These are phyloP conservation scores for Hypoxylon sp. DNA, from an alignment of 2,329 filamentous ascomycete species.

Conservation along the genomic window DNA sequence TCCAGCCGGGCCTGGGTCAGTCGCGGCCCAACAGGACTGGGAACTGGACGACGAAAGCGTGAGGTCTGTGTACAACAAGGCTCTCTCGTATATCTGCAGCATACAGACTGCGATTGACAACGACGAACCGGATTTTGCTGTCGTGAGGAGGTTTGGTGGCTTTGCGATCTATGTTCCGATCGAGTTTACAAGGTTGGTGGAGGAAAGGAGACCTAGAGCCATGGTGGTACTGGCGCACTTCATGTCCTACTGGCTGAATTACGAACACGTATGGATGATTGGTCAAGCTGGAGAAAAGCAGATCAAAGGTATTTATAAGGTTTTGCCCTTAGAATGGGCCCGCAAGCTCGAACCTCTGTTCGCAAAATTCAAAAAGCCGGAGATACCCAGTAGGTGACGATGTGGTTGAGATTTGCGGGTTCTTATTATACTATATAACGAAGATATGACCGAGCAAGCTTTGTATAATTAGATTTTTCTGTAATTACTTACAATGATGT, in stretches of 20 bases:
- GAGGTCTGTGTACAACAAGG: conserved; percentile 44
- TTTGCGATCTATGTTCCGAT: conserved; percentile 49
- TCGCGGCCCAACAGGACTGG: conserved; percentile 40
- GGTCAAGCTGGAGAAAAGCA: conserved; percentile 49
- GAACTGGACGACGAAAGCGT: conserved; percentile 46
- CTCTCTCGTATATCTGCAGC: conserved; percentile 49
- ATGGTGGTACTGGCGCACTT: conserved; percentile 51
- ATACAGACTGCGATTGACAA: conserved; percentile 43
- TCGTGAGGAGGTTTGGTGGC: conserved; percentile 48
- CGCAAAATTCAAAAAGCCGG: conserved; percentile 40
- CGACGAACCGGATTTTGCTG: conserved; percentile 43
- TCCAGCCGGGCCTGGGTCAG: conserved; percentile 38
- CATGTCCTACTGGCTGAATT: conserved; percentile 50
- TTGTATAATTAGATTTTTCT: not conserved
- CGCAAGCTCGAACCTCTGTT: conserved; percentile 48
- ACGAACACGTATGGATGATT: conserved; percentile 49
- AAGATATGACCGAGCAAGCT: not conserved
- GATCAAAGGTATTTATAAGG: conserved; percentile 49
- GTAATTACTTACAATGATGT: too few relatives aligned
- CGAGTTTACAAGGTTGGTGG: conserved; percentile 47
- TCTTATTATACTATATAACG: not conserved
- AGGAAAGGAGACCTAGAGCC: conserved; percentile 48
- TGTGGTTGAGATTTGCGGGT: too few relatives aligned
- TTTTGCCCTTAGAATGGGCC: conserved; percentile 48
- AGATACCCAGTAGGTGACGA: conserved; percentile 16